A percentile compares a stretch with the other conserved stretches of the same genome.
These are phyloP conservation scores for Allantophomopsis cytisporea DNA, from an alignment of 2,329 filamentous ascomycete species.

Conservation along the genomic window DNA sequence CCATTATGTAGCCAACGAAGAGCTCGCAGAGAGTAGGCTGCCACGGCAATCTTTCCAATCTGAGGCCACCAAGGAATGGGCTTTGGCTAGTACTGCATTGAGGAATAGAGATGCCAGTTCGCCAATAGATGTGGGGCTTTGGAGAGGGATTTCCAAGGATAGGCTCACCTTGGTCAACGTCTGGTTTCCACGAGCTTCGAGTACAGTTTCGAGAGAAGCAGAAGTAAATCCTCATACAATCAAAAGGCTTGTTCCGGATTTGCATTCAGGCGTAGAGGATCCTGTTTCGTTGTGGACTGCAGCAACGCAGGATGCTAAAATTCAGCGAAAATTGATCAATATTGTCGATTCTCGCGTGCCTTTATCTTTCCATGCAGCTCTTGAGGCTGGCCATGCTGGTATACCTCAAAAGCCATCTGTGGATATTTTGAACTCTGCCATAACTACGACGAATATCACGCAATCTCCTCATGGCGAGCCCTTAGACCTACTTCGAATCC, in stretches of 20 bases:
- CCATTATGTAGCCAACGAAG: constrained; percentile 72
- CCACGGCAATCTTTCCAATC: constrained; percentile 11
- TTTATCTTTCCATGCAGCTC: constrained; percentile 1
- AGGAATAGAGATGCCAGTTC: not conserved
- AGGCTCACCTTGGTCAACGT: constrained; percentile 54
- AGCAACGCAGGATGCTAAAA: not conserved
- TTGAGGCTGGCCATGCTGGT: constrained; percentile 3
- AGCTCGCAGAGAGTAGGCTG: constrained; percentile 43
- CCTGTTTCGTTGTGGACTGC: constrained; percentile 35
- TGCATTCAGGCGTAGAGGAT: constrained; percentile 60
- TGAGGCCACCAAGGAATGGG: not conserved
- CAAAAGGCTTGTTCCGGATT: constrained; percentile 48
- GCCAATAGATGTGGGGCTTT: constrained; percentile 23
- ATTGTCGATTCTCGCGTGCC: constrained; percentile 22
- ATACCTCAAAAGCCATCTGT: constrained; percentile 5
- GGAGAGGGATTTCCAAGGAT: constrained; percentile 56
- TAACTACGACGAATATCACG: constrained; percentile 1
- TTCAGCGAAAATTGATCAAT: constrained; percentile 17
- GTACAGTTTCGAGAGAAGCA: constrained; percentile 8
- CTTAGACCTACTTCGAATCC: constrained; percentile 52
- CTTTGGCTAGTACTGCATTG: not conserved
- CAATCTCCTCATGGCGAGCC: constrained; percentile 16
- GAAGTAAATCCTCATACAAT: constrained; percentile 47
- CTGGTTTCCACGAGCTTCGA: constrained; percentile 26
- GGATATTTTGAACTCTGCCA: not conserved